Base-by-base conservation (phyloP, 176 grass and related monocot genomes). In the Eleusine coracana region DNA sequence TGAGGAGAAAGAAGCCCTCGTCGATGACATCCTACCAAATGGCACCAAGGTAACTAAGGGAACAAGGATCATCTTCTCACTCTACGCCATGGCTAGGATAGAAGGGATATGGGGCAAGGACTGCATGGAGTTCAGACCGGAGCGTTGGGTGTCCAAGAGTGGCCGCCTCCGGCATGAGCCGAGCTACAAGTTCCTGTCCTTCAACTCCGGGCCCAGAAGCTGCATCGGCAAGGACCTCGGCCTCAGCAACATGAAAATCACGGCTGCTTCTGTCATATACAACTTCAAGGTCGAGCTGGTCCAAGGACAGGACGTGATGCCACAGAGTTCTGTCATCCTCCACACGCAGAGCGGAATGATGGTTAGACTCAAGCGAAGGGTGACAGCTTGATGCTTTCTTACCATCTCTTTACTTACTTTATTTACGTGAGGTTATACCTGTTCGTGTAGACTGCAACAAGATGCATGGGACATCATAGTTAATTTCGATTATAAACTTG, bases 71-170 rank as follows among this genome's bases (percentile, higher is more conserved):
- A 38, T 91, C 59, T 85, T 91, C 82, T 91, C 86, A 3, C 82
- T 91, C 13, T 91, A 88, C 1, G 78, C 78, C 40, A 91, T 91
- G 89, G 89, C 66, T 73, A 88, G 86, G 78, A 88, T 91, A 46
- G 65, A 88, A 78, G 89, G 86, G 55, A 81, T 91, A n/a, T 88
- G 89, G 89, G 89, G 89, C 73, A 85, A 91, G 51, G 82, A 88
- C 50, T 88, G 89, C 86, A 18, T 29, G 34, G 82, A 88, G 50
- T 91, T 88, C 68, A 82, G 60, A 37, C 86, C 82, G 3, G 86
- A 88, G 78, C 72, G 89, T 61, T 91, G 89, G 89, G 27, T 91
- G 42, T 91, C 86, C 20, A 88, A 85, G 86, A 85, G 73, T 16
- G 78, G 86, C 6, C 86, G 82, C 42, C 72, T 88, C 5, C 82